Conservation (phyloP, 768 basidiomycete genomes). For the Suillus decipiens region DNA sequence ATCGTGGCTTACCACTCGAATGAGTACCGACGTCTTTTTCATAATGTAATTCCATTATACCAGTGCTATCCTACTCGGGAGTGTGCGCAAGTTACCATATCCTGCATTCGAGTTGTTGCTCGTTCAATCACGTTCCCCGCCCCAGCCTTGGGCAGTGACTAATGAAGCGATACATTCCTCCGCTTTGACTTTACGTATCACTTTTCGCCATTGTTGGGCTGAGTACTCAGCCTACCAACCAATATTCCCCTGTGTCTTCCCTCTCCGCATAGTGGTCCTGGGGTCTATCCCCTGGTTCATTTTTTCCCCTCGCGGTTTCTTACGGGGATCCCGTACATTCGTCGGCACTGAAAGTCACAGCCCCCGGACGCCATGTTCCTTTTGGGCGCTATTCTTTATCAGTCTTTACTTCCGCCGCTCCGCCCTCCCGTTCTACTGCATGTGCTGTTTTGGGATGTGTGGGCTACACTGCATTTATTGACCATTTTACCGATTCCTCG, state of each 20-base stretch:
- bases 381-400: background rate
- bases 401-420: slow-evolving; percentile 3
- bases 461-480: slow-evolving; percentile 24
- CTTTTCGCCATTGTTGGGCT: background rate
- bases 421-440: background rate
- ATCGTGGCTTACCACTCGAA: background rate
- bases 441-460: slow-evolving; percentile 4
- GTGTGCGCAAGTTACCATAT: background rate
- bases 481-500: slow-evolving; percentile 6
- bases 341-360: slow-evolving; percentile 26
- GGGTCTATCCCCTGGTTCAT: background rate
- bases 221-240: background rate
- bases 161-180: slow-evolving; percentile 1
- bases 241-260: background rate
- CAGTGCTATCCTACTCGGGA: background rate
- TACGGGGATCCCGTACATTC: background rate
- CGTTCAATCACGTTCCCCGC: background rate
- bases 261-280: background rate
- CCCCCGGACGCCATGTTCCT: slow-evolving; percentile 16
- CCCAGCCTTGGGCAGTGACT: slow-evolving; percentile 1
- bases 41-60: background rate
- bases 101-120: background rate
- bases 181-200: slow-evolving; percentile 15
- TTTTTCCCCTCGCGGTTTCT: background rate
- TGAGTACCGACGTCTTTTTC: background rate